phyloP scores from a whole-genome alignment of 106 monocot genomes.

The Posidonia australis region DNA sequence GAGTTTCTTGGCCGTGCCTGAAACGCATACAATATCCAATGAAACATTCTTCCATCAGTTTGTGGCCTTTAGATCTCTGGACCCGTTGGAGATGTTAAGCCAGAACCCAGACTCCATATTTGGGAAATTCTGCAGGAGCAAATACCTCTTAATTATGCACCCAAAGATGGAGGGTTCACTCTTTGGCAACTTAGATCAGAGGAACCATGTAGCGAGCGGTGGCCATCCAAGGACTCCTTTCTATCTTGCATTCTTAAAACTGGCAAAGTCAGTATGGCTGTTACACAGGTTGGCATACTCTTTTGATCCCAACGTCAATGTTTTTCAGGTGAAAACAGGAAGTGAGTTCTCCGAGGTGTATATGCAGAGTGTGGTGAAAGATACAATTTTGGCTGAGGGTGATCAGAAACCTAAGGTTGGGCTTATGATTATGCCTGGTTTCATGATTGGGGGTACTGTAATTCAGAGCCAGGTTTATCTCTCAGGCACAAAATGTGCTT shows the following conservation, averaged over 20 bases:
- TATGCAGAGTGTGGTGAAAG: constrained; percentile 69
- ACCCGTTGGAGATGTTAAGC: constrained; percentile 64
- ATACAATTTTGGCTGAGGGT: constrained; percentile 20
- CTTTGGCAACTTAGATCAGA: constrained; percentile 83
- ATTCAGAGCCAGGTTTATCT: constrained; percentile 66
- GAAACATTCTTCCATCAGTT: constrained; percentile 52
- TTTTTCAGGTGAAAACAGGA: constrained; percentile 60
- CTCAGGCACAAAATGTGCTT: constrained; percentile 41
- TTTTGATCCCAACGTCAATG: constrained; percentile 54
- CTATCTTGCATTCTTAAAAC: constrained; percentile 69
- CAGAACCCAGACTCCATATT: constrained; percentile 79
- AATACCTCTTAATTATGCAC: constrained; percentile 49
- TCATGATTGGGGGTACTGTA: constrained; percentile 52
- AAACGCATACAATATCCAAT: constrained; percentile 18
- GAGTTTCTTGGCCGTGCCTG: constrained; percentile 34
- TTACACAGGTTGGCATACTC: constrained; percentile 66
- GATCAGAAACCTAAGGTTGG: constrained; percentile 46
- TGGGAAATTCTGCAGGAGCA: constrained; percentile 68
- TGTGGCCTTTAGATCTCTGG: constrained; percentile 43
- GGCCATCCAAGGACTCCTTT: constrained; percentile 87
- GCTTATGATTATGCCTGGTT: constrained; percentile 86
- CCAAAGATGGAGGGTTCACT: constrained; percentile 76
- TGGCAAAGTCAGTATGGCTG: constrained; percentile 71
- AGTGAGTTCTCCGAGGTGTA: constrained; percentile 56
- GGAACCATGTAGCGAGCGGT: constrained; percentile 48